Evolutionary conservation across 805 yeast genomes (phyloP).

Genomic region (Metschnikowia kunwiensis): DNA sequence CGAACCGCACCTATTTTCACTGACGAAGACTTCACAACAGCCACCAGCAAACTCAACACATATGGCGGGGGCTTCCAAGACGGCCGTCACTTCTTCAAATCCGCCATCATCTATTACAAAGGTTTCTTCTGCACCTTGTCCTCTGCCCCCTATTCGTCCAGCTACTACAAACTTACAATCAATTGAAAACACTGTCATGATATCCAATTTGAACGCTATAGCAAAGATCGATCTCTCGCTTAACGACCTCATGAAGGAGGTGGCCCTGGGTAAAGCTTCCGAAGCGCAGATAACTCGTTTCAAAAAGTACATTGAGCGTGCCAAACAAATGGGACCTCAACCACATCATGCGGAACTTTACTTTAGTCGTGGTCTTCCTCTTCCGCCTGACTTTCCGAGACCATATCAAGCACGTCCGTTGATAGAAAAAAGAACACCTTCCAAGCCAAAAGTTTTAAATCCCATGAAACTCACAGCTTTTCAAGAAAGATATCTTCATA

Average conservation of each 20-base stretch:
- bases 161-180: conserved; percentile 43
- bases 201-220: conserved; percentile 76
- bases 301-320: conserved; percentile 76
- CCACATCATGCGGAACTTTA: conserved; percentile 38
- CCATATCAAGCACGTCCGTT: conserved; percentile 13
- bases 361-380: conserved; percentile 16
- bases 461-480: conserved; percentile 70
- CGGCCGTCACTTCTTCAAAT: neutral
- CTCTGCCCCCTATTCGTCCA: conserved; percentile 9
- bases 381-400: conserved; percentile 19
- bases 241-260: conserved; percentile 73
- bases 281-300: conserved; percentile 71
- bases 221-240: conserved; percentile 71
- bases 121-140: neutral
- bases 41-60: too few species aligned
- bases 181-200: conserved; percentile 74
- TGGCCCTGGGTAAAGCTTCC: conserved; percentile 78
- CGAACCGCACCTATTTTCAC: too few species aligned
- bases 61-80: too few species aligned
- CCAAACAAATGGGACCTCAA: conserved; percentile 69
- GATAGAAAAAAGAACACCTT: conserved; percentile 19
- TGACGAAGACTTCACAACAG: too few species aligned
- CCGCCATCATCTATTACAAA: neutral
- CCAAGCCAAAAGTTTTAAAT: conserved; percentile 21
- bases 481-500: conserved; percentile 65